Percentiles rank a stretch among this genome's conserved stretches.
Evolutionary conservation across 2,329 filamentous ascomycete genomes (phyloP).

Genomic region (Simplicillium aogashimaense): DNA sequence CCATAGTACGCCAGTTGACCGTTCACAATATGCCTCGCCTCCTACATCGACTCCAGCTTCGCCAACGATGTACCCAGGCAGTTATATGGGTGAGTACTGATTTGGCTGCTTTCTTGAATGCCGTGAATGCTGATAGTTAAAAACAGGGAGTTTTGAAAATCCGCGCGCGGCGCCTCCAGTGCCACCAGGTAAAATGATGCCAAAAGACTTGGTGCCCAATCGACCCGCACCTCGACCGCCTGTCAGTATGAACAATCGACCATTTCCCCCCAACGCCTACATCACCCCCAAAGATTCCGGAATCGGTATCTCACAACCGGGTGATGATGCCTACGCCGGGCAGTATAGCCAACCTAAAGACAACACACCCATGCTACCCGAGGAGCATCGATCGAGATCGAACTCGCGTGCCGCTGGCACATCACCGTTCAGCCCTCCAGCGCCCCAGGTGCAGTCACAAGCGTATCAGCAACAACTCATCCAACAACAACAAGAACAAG

Average conservation of each 20-base stretch:
- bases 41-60: constrained; percentile 36
- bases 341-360: constrained; percentile 15
- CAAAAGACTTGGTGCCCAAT: constrained; percentile 58
- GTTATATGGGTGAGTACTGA: constrained; percentile 40
- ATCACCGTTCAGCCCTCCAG: constrained; percentile 35
- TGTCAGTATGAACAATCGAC: constrained; percentile 46
- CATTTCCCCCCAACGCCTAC: constrained; percentile 40
- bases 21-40: constrained; percentile 32
- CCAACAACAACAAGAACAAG: constrained; percentile 82
- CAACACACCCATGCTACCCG: constrained; percentile 48
- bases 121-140: no score
- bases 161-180: constrained; percentile 87
- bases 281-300: constrained; percentile 48
- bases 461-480: constrained; percentile 52
- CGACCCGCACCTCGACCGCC: constrained; percentile 86
- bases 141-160: constrained; percentile 83
- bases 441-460: constrained; percentile 27
- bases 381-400: constrained; percentile 58
- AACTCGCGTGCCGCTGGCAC: constrained; percentile 53
- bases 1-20: constrained; percentile 57
- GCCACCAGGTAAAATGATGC: constrained; percentile 40
- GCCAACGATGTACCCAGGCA: constrained; percentile 43
- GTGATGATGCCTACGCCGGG: constrained; percentile 34
- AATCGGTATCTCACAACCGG: constrained; percentile 48
- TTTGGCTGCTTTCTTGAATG: not conserved